Evolutionary conservation across 2,329 filamentous ascomycete species (phyloP), one percentile per base, ranked within the genome.

Genomic region (Aspergillus spinulosporus): DNA sequence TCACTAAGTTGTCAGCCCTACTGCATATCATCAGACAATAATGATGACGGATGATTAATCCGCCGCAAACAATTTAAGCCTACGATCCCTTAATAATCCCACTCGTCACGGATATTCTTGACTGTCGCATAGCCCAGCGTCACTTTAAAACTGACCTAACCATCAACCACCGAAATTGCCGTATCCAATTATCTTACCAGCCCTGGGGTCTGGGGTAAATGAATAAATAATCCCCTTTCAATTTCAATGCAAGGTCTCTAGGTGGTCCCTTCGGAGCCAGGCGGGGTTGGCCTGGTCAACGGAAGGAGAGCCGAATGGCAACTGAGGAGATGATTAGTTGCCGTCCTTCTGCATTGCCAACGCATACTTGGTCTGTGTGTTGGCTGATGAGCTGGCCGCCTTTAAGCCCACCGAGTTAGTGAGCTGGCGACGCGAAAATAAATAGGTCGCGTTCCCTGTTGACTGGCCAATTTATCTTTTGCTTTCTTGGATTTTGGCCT

Each of bases 291-390:
- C 61, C 61, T 64, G 56, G 62, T 40, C n/a, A 40, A 40, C 55
- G 61, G 58, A 52, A 48, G 37, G n/a, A 12, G 11, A 15, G 11
- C 39, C 14, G 34, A 37, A 37, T 21, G 21, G 21, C 21, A 21
- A 12, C 34, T 37, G 51, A 58, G 50, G 57, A 59, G 55, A 61
- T 60, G 59, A 58, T 63, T 65, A 65, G 62, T 59, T 60, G 60
- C 63, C 63, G 63, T 61, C 62, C 59, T 57, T 58, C 65, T 67
- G 65, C 65, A 67, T 55, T 65, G 65, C 65, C 65, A 67, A 67
- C 65, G 59, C 65, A 67, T 67, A 63, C 51, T 61, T 66, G 65
- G 65, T 66, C 64, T 63, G 65, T 67, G 65, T 67, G 61, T 59
- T 59, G 54, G 45, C 50, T 54, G 11, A 34, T 34, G 32, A 34